Evolutionary conservation across 2,329 filamentous ascomycete genomes (phyloP).

Genomic region (Fusarium napiforme): DNA sequence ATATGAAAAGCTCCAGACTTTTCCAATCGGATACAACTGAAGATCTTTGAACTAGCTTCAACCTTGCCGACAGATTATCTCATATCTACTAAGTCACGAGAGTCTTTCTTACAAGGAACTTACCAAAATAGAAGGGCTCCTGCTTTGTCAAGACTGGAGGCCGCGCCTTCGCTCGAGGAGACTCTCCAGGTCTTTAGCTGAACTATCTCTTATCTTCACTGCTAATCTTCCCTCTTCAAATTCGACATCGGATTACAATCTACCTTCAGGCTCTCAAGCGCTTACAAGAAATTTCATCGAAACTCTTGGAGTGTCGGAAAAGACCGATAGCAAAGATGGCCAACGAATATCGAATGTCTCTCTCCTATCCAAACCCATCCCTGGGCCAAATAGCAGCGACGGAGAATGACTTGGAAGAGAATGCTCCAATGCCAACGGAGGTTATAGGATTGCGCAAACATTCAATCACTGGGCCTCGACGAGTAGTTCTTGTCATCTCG

Average conservation of each 20-base stretch:
- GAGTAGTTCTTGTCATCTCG: conserved; percentile 52
- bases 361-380: conserved; percentile 50
- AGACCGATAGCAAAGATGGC: conserved; percentile 36
- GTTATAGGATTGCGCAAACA: conserved; percentile 39
- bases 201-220: neutral
- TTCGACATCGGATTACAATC: neutral
- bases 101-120: too few species aligned
- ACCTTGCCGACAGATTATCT: neutral
- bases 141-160: neutral
- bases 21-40: neutral
- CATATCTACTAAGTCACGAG: neutral
- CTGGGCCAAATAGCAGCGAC: conserved; percentile 46
- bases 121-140: neutral
- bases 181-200: neutral
- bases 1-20: conserved; percentile 36
- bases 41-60: neutral
- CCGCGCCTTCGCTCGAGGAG: neutral
- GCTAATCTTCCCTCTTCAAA: neutral
- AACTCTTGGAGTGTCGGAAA: neutral
- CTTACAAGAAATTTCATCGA: too few species aligned
- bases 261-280: neutral
- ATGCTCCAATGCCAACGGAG: neutral
- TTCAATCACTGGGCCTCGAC: conserved; percentile 41
- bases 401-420: conserved; percentile 15
- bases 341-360: conserved; percentile 45